phyloP scores from a whole-genome alignment of 108 stramenopile species.

The Stephanodiscus minutulus region DNA sequence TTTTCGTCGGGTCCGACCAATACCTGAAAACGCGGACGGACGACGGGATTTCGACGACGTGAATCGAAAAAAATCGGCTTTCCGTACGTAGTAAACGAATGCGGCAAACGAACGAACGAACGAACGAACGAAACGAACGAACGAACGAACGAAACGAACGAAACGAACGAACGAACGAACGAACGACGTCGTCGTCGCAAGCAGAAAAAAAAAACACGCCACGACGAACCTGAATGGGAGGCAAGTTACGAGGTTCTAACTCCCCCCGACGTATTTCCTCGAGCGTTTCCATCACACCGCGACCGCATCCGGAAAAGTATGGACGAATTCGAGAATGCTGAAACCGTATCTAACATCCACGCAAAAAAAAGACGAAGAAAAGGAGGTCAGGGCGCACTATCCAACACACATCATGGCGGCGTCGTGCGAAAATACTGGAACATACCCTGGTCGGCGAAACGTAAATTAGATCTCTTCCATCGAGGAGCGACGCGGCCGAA shows the following conservation, averaged over 20 bases:
- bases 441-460: neutral
- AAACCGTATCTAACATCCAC: slow-evolving; percentile 67
- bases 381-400: too few species aligned
- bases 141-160: neutral
- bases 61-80: neutral
- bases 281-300: slow-evolving; percentile 74
- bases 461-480: neutral
- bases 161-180: neutral
- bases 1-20: slow-evolving; percentile 66
- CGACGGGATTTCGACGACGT: neutral
- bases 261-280: slow-evolving; percentile 73
- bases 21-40: too few species aligned
- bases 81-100: too few species aligned
- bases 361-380: neutral
- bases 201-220: neutral
- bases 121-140: neutral
- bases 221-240: slow-evolving; percentile 79
- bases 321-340: slow-evolving; percentile 91
- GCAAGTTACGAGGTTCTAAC: slow-evolving; percentile 67
- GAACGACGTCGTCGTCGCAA: neutral
- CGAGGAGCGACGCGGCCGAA: neutral
- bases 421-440: neutral
- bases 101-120: neutral
- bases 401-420: too few species aligned
- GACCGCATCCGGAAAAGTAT: slow-evolving; percentile 88